Base-by-base conservation (phyloP, 169 alveolate species). In the Besnoitia besnoiti region DNA sequence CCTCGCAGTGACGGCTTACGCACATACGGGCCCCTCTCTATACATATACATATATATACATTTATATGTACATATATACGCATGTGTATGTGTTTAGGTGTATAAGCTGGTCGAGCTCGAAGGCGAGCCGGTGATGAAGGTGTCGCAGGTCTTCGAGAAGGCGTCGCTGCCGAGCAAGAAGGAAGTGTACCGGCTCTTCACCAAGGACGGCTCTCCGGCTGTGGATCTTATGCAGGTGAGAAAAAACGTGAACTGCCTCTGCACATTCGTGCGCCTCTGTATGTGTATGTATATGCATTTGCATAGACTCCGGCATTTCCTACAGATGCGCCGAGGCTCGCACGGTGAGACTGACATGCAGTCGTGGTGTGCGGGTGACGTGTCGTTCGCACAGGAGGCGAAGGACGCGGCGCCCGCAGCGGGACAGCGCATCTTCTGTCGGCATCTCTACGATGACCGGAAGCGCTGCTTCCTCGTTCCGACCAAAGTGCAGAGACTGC, bases 101-200 rank as follows among this genome's bases (percentile, higher is more conserved):
- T 98, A 97, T 93, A 98, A 98, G 91, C 92, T 98, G 46, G 98
- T 97, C 27, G 98, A 97, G 89, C 95, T 97, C 49, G 95, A 97
- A 73, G 97, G 96, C 33, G 67, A 90, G 0, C 98, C 98, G 0
- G 92, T 97, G 90, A 97, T 97, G 94, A 98, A 98, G 90, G 95
- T 98, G 55, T 96, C 98, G 30, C 94, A 94, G 90, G 99, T 97
- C 73, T 89, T 96, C 84, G 98, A 94, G 82, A 98, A 98, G 94
- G 94, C 97, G 30, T 95, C 97, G 44, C 90, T 97, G 21, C 99
- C 99, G 55, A 96, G 98, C 37, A 89, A 94, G 85, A 98, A 98
- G 91, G 95, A 91, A 35, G 97, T 97, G 0, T 97, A 95, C 79
- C 96, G 98, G 84, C 92, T 97, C 79, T 96, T 91, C 91, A 85